Evolutionary conservation across 495 filamentous ascomycete genomes (phyloP), one percentile per base, ranked within the genome.

Genomic region (Glutinoglossum americanum): DNA sequence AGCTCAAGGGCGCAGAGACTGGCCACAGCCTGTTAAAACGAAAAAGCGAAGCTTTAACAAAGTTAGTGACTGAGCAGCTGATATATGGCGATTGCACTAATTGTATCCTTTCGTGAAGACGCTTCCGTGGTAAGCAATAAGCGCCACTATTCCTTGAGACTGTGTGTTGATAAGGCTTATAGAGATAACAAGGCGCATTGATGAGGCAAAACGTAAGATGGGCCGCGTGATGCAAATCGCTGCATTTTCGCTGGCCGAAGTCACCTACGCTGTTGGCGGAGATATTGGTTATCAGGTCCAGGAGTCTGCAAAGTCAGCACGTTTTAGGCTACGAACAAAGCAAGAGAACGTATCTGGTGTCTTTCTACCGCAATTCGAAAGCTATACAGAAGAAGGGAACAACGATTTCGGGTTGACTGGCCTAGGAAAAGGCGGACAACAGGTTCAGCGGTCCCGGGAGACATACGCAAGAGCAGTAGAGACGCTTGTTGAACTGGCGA

Each of bases 181-280:
- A 85, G 92, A 98, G 66, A 99, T 99, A 64, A 96, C 92, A 56
- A 77, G 82, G 59, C 87, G 92, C 58, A 97, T 99, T 71, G 92
- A 97, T 73, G 90, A 97, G 69, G 92, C 92, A 28, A 99, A 99
- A 72, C 87, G 87, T 61, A 99, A 99, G 75, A 99, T 99, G 92
- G 92, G 92, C 47, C 82, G 92, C 13, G 93, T 99, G 15, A 97
- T 99, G 92, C 89, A 96, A 66, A 92, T 99, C 69, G 92, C 92
- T 13, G 88, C 93, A 28, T 95, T 99, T 69, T 96, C 92, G 2
- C 77, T 99, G 39, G 93, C 92, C 56, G 93, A 96, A 76, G 93
- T 97, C 33, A 94, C 87, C 56, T 99, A 97, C 64, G 93, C 93
- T 33, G 89, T 94, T 15, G 93, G 93, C 59, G 87, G 89, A 66